phyloP scores from a whole-genome alignment of 1,139 yeast genomes.

The Taphrina populina region DNA sequence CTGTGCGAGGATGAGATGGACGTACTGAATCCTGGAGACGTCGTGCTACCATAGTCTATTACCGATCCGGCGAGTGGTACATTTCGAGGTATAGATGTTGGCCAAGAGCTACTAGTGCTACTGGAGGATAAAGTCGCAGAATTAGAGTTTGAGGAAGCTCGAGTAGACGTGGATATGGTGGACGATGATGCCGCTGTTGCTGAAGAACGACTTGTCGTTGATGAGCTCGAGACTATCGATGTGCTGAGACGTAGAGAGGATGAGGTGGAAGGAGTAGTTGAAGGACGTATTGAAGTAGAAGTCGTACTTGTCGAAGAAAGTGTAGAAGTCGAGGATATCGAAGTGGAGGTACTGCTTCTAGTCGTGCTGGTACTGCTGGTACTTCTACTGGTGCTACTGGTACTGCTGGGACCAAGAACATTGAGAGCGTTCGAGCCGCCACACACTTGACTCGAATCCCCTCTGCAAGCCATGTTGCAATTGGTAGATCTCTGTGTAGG shows the following conservation, averaged over 20 bases:
- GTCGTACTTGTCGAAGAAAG: neutral
- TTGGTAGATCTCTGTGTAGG: neutral
- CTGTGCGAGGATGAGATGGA: too few relatives aligned
- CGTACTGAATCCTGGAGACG: neutral
- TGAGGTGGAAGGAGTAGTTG: neutral
- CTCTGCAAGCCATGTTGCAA: slow-evolving; percentile 11
- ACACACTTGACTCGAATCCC: neutral
- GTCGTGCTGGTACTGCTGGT: too few relatives aligned
- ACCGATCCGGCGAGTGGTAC: neutral
- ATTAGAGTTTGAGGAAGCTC: neutral
- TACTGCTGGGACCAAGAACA: too few relatives aligned
- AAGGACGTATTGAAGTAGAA: neutral
- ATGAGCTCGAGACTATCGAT: neutral
- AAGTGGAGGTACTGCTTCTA: neutral
- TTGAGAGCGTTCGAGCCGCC: slow-evolving; percentile 11
- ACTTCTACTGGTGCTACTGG: too few relatives aligned
- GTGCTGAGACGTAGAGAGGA: neutral
- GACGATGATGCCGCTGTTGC: neutral
- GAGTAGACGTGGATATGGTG: neutral
- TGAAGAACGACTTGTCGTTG: neutral
- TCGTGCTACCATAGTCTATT: neutral
- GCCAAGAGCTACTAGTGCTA: neutral
- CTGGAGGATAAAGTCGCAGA: neutral
- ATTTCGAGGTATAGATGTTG: neutral
- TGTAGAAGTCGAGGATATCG: neutral